Evolutionary conservation across 768 basidiomycete species (phyloP).

Genomic region (Hygrophorus pudorinus): DNA sequence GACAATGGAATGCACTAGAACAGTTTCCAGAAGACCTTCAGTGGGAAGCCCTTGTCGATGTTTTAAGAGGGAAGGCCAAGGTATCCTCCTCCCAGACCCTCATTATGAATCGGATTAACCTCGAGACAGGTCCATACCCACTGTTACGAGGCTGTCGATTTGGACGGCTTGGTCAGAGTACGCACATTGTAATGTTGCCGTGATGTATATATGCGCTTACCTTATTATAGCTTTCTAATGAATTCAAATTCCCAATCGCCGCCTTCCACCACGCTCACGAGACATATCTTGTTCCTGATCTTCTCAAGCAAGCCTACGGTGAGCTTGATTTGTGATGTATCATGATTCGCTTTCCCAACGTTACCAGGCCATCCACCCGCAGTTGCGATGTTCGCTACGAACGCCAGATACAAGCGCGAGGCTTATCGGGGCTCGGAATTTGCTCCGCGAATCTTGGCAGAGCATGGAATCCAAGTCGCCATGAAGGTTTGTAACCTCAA

Average conservation of each 20-base stretch:
- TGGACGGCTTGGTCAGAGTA: constrained; percentile 59
- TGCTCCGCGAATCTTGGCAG: constrained; percentile 59
- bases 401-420: constrained; percentile 60
- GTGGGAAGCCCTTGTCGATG: constrained; percentile 68
- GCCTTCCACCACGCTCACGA: constrained; percentile 77
- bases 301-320: constrained; percentile 66
- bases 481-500: constrained; percentile 46
- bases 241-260: constrained; percentile 64
- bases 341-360: background rate
- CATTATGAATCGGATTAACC: constrained; percentile 8
- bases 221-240: constrained; percentile 36
- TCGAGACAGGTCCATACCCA: constrained; percentile 40
- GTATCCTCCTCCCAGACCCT: constrained; percentile 19
- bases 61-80: constrained; percentile 69
- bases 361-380: constrained; percentile 50
- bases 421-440: constrained; percentile 73
- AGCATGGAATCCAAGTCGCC: constrained; percentile 57
- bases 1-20: constrained; percentile 38
- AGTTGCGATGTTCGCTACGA: constrained; percentile 62
- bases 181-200: constrained; percentile 4
- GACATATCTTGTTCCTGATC: constrained; percentile 76
- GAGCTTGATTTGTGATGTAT: constrained; percentile 4
- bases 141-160: constrained; percentile 55
- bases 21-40: constrained; percentile 57
- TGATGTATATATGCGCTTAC: background rate